These are phyloP conservation scores for Amanita pallidorosea DNA, from an alignment of 768 basidiomycete species.

Conservation along the genomic window DNA sequence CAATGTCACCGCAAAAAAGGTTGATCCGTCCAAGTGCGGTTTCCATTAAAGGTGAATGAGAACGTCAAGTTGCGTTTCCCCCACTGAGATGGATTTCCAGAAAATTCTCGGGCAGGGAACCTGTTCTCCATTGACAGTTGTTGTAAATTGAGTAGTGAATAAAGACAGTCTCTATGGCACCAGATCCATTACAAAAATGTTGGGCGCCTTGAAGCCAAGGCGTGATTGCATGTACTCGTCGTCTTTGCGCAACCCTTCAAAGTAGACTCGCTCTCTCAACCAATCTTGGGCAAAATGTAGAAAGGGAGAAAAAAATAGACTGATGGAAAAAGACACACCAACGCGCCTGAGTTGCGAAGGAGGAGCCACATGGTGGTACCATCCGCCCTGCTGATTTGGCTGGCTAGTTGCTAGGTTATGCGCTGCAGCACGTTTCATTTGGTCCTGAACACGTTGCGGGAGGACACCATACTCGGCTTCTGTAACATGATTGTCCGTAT, in stretches of 20 bases:
- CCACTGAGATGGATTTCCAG: too few relatives aligned
- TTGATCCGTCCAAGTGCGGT: constrained; percentile 16
- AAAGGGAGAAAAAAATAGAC: background rate
- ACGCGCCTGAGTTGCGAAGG: constrained; percentile 48
- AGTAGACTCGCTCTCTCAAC: constrained; percentile 63
- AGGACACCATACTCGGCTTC: constrained; percentile 54
- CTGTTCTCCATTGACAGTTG: background rate
- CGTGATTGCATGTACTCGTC: constrained; percentile 48
- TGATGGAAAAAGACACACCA: constrained; percentile 33
- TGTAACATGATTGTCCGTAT: constrained; percentile 56
- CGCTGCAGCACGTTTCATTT: constrained; percentile 51
- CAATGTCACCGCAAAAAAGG: constrained; percentile 12
- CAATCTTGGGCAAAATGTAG: constrained; percentile 40
- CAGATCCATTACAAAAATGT: constrained; percentile 67
- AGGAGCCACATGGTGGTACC: constrained; percentile 34
- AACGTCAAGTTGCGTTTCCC: background rate
- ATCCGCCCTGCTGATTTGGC: constrained; percentile 12
- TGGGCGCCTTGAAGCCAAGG: constrained; percentile 70
- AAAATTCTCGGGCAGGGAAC: too few relatives aligned
- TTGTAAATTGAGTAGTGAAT: background rate
- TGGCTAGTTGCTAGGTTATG: constrained; percentile 17
- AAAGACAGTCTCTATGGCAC: constrained; percentile 20
- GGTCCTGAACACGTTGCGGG: constrained; percentile 57
- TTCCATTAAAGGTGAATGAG: constrained; percentile 2
- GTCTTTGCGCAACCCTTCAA: constrained; percentile 52